Evolutionary conservation across 305 asterid genomes (phyloP).

Genomic region (Solanum hybrid): DNA sequence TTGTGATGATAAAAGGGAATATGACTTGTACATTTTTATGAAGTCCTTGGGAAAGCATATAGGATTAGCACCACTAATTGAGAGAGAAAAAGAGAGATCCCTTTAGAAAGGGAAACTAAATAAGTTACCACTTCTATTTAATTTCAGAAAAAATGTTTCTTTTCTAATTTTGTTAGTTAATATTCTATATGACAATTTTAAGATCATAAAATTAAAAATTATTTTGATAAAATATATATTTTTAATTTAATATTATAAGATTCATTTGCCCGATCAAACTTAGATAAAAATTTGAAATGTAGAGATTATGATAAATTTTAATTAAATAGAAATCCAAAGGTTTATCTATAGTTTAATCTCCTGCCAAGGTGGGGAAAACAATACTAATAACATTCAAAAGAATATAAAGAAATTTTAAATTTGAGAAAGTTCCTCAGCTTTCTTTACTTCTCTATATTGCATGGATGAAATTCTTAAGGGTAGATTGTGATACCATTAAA

Average conservation of each 20-base stretch:
- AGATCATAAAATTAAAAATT: neutral
- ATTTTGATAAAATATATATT: neutral
- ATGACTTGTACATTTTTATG: neutral
- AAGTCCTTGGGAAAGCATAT: constrained; percentile 6
- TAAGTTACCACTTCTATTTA: neutral
- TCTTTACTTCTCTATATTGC: neutral
- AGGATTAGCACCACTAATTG: neutral
- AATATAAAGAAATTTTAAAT: neutral
- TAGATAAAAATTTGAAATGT: neutral
- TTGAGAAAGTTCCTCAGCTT: neutral
- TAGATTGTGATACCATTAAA: neutral
- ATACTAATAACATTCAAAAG: neutral
- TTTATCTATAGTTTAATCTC: neutral
- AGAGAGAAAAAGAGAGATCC: neutral
- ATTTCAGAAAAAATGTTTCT: neutral
- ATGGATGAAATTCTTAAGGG: neutral
- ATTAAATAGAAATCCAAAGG: neutral
- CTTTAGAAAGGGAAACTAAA: neutral
- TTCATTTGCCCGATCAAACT: neutral
- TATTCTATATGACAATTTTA: neutral
- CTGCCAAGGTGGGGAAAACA: neutral
- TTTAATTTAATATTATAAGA: neutral
- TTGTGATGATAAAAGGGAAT: neutral
- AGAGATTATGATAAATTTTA: neutral
- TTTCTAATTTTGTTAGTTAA: neutral